Conservation (phyloP, 495 filamentous ascomycete genomes). For the Xylaria grammica region DNA sequence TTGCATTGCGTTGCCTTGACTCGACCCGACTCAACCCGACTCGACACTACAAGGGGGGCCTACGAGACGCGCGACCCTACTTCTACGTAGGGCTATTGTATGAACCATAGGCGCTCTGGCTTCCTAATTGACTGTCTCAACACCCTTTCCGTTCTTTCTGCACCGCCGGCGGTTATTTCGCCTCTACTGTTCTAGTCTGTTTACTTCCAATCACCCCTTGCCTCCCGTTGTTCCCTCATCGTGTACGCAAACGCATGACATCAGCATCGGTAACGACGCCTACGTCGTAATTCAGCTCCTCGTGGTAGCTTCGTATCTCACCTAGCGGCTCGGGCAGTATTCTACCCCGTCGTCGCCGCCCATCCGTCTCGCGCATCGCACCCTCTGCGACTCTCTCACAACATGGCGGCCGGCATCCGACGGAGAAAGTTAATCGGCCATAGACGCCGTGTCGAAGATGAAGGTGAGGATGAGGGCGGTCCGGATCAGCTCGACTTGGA, state of each 20-base stretch:
- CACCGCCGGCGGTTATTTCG: constrained; percentile 43
- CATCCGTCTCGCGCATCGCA: constrained; percentile 21
- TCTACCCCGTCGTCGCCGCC: constrained; percentile 15
- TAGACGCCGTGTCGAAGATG: constrained; percentile 79
- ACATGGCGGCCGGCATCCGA: constrained; percentile 65
- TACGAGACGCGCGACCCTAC: constrained; percentile 7
- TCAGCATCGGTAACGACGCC: constrained; percentile 37
- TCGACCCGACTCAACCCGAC: constrained; percentile 16
- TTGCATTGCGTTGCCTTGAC: constrained; percentile 22
- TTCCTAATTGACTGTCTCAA: constrained; percentile 36
- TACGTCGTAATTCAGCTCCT: constrained; percentile 33
- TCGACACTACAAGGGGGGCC: constrained; percentile 4
- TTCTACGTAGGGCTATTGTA: constrained; percentile 10
- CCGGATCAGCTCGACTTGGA: constrained; percentile 69
- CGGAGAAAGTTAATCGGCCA: constrained; percentile 77
- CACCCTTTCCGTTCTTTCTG: constrained; percentile 36
- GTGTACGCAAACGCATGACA: constrained; percentile 34
- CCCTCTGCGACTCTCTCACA: constrained; percentile 24
- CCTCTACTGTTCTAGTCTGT: constrained; percentile 34
- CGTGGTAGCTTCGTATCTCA: constrained; percentile 27
- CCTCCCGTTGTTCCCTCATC: constrained; percentile 20
- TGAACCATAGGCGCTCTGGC: constrained; percentile 32
- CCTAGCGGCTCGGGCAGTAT: constrained; percentile 18
- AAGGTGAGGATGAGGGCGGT: constrained; percentile 75
- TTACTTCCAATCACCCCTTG: constrained; percentile 26